These are phyloP conservation scores for Lichina pygmaea DNA, from an alignment of 495 filamentous ascomycete genomes.

Conservation along the genomic window DNA sequence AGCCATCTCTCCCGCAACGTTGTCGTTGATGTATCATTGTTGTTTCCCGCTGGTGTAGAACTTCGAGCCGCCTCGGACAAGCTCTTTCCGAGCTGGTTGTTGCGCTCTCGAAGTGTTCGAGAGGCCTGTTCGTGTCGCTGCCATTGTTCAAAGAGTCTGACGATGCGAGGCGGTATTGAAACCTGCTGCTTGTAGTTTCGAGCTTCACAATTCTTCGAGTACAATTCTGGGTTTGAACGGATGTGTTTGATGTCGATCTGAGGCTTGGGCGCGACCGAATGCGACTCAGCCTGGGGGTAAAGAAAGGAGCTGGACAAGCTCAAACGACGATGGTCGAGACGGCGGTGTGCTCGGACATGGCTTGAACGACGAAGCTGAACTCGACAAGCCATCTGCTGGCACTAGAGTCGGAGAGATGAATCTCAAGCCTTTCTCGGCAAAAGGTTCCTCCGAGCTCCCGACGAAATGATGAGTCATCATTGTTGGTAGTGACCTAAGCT, in stretches of 20 bases:
- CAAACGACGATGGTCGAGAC: too few species aligned
- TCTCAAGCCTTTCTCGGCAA: too few species aligned
- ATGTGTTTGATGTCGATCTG: slow-evolving; percentile 68
- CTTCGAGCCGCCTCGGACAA: slow-evolving; percentile 13
- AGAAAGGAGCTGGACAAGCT: too few species aligned
- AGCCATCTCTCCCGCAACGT: slow-evolving; percentile 18
- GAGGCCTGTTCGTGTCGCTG: slow-evolving; percentile 23
- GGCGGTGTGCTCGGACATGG: too few species aligned
- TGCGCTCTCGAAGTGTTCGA: slow-evolving; percentile 26
- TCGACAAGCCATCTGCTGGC: too few species aligned
- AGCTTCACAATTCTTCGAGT: slow-evolving; percentile 56
- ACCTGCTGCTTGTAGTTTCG: slow-evolving; percentile 55
- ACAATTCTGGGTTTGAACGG: slow-evolving; percentile 48
- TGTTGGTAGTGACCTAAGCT: too few species aligned
- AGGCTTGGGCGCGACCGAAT: slow-evolving; percentile 28
- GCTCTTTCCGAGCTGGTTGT: slow-evolving; percentile 18
- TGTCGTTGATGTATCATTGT: neutral
- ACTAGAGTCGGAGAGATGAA: too few species aligned
- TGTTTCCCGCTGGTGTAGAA: slow-evolving; percentile 6
- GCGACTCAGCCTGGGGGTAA: too few species aligned
- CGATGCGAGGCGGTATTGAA: slow-evolving; percentile 38
- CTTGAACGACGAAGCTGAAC: too few species aligned
- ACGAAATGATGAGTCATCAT: too few species aligned
- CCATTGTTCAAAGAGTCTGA: slow-evolving; percentile 38
- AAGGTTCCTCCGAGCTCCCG: too few species aligned